Evolutionary conservation across 1,284 basidiomycete species (phyloP), one percentile per base, ranked within the genome.

Genomic region (Singerocomus rubriflavus): DNA sequence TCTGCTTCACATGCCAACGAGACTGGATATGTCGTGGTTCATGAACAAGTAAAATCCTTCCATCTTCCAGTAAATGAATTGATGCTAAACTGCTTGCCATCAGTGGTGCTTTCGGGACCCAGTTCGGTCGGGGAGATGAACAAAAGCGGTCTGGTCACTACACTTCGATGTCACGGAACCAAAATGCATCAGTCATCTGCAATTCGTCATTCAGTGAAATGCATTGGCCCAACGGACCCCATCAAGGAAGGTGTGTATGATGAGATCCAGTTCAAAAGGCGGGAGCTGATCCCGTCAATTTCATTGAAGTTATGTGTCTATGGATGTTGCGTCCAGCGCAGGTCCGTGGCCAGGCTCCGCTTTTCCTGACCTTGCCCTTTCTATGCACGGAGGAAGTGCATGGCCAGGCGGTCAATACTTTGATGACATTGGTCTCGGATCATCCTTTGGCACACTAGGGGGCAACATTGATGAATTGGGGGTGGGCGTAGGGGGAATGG

Each of bases 201-300:
- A 17, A 40, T 44, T 21, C 38, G 4, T 50, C 46, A 11, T 14
- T 2, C 17, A 36, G 13, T 13, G 38, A 31, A 26, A 25, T 25
- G 29, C 8, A 45, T 12, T 48, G 43, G 36, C 3, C 17, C 14
- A 11, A n/a, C 17, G 41, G 26, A 12, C 29, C 37, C 12, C 29
- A 6, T 21, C 45, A 14, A 38, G 54, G 51, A 44, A 58, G 52
- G 64, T 66, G 42, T 16, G 51, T 31, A 11, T 34, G 26, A 21
- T n/a, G 25, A 40, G 12, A 13, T 44, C n/a, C 29, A 44, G 26
- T 25, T n/a, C 11, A 11, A 33, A 33, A 11, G 31, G 30, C 5
- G 14, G 41, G n/a, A 34, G n/a, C 48, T 55, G 14, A 52, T 34
- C 7, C 3, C 6, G 5, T n/a, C 25, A 14, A 46, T 17, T 4